Evolutionary conservation across 2,329 filamentous ascomycete species (phyloP), one percentile per base, ranked within the genome.

Genomic region (Microascus cirrosus): DNA sequence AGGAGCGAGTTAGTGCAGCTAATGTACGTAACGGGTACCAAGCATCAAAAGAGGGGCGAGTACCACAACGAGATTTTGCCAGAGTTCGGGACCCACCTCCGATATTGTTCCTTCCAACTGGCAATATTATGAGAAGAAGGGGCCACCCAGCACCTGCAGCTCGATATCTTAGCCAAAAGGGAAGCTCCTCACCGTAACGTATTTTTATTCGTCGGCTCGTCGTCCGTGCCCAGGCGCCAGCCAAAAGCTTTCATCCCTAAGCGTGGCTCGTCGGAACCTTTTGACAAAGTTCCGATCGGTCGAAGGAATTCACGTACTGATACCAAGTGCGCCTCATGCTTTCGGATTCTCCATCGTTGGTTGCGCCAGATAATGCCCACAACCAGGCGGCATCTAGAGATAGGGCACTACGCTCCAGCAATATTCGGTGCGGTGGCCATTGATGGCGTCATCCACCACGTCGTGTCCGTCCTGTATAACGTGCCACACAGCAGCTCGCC

Each of bases 91-190:
- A 50, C 45, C 45, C 45, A 50, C 45, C 42, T n/a, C 18, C 13
- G 36, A 42, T 42, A 42, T 42, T 48, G 20, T 10, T n/a, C n/a
- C n/a, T 20, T 48, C 15, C 15, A n/a, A 48, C 15, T 22, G 15
- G 15, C 22, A 50, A 50, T 24, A 50, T 35, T 50, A 32, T 22
- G 18, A 34, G 13, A 32, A 42, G 50, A 50, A 51, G 42, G 50
- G 20, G 42, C 24, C 35, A 34, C 34, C 18, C 28, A 32, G 8
- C 12, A 48, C 55, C 55, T 51, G 25, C 55, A 56, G 25, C 8
- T 25, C 18, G 24, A 18, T 45, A 56, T 25, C 55, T 56, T 50
- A 51, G 55, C 55, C 55, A 56, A 56, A 56, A 56, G 10, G 18
- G 32, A 42, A 22, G 18, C 45, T 34, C 34, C 10, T n/a, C 42